Evolutionary conservation across 2,329 filamentous ascomycete species (phyloP).

Genomic region (Incumbomyces delicatus): DNA sequence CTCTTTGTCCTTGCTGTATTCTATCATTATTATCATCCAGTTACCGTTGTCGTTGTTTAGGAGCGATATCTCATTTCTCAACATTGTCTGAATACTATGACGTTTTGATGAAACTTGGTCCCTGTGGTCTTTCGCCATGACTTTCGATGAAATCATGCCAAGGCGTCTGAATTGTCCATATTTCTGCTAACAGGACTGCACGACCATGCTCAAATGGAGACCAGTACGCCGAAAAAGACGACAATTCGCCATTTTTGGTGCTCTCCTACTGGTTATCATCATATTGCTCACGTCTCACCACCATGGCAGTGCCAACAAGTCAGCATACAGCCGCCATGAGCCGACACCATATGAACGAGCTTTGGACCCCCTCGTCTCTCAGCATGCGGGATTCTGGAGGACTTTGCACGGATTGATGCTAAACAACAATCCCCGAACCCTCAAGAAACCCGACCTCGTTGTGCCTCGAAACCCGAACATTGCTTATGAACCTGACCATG

Average conservation of each 20-base stretch:
- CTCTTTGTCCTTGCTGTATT: neutral
- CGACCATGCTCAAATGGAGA: conserved; percentile 6
- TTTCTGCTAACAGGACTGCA: neutral
- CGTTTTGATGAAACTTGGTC: neutral
- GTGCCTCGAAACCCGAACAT: conserved; percentile 19
- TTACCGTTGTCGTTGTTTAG: neutral
- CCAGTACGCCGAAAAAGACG: conserved; percentile 4
- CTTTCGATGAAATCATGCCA: conserved; percentile 2
- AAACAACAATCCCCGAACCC: conserved; percentile 19
- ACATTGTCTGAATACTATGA: neutral
- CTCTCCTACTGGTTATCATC: neutral
- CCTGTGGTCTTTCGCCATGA: neutral
- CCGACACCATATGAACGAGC: conserved; percentile 8
- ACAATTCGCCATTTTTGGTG: neutral
- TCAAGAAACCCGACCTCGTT: conserved; percentile 16
- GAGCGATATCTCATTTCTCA: neutral
- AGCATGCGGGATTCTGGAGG: conserved; percentile 18
- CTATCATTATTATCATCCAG: neutral
- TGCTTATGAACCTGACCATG: conserved; percentile 15
- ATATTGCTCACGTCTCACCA: conserved; percentile 1
- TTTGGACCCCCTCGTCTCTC: conserved; percentile 11
- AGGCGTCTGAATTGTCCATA: neutral
- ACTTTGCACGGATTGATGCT: conserved; percentile 16
- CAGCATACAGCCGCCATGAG: neutral
- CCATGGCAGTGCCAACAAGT: neutral